Evolutionary conservation across 2,329 filamentous ascomycete genomes (phyloP).

Genomic region (Magnaporthiopsis rhizophila): DNA sequence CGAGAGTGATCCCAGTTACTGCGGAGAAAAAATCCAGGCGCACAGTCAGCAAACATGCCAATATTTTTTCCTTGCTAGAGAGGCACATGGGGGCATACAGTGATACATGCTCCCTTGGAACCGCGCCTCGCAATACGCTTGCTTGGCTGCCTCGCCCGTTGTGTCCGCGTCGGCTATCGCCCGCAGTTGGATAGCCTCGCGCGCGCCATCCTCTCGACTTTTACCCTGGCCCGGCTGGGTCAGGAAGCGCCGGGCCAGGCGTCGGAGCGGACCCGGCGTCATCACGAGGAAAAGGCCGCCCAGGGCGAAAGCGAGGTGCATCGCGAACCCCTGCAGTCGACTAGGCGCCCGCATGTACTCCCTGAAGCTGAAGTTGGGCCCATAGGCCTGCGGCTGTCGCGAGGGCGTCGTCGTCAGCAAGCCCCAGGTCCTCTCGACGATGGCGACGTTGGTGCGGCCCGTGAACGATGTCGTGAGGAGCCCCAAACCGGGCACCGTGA

Average conservation of each 20-base stretch:
- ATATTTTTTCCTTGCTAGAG: not conserved
- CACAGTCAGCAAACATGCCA: not conserved
- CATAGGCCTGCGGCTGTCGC: conserved; percentile 43
- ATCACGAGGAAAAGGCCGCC: conserved; percentile 35
- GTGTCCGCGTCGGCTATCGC: conserved; percentile 56
- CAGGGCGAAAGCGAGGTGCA: conserved; percentile 41
- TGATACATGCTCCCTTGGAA: conserved; percentile 57
- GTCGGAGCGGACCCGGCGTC: conserved; percentile 34
- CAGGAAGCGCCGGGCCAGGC: conserved; percentile 33
- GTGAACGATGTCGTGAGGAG: conserved; percentile 45
- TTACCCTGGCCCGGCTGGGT: conserved; percentile 49
- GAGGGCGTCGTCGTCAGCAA: conserved; percentile 39
- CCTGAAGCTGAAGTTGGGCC: conserved; percentile 50
- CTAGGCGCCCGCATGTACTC: conserved; percentile 46
- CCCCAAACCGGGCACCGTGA: conserved; percentile 43
- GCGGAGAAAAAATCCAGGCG: not conserved
- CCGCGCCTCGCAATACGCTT: conserved; percentile 46
- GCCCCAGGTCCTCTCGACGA: conserved; percentile 57
- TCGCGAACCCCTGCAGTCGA: conserved; percentile 38
- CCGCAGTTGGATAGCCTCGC: conserved; percentile 55
- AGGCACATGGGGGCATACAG: conserved; percentile 31
- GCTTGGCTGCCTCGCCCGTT: conserved; percentile 26
- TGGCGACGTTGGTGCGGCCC: conserved; percentile 39
- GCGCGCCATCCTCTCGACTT: conserved; percentile 41
- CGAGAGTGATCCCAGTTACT: conserved; percentile 59